Conservation (phyloP, 768 basidiomycete genomes). For the Phanerochaete sordida region DNA sequence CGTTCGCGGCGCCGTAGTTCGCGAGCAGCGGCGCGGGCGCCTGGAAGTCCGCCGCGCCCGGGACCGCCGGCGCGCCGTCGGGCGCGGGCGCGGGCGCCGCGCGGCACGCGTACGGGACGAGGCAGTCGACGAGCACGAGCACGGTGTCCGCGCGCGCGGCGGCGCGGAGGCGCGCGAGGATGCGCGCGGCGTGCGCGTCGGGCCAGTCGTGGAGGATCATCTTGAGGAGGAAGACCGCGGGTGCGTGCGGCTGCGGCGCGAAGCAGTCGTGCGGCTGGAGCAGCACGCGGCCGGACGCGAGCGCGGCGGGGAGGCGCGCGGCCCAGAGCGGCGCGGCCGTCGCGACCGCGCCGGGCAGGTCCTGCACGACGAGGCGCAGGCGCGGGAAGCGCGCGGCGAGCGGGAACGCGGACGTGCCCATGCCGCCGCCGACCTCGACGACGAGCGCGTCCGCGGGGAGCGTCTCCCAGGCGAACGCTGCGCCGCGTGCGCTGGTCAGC, state of each 20-base stretch:
- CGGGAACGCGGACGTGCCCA: slow-evolving; percentile 22
- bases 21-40: not conserved
- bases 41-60: not conserved
- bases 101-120: slow-evolving; percentile 19
- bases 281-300: not conserved
- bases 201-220: slow-evolving; percentile 32
- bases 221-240: slow-evolving; percentile 25
- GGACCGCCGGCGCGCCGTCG: slow-evolving; percentile 1
- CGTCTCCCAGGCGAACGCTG: slow-evolving; percentile 24
- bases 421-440: slow-evolving; percentile 34
- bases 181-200: slow-evolving; percentile 25
- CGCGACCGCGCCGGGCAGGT: slow-evolving; percentile 22
- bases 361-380: slow-evolving; percentile 28
- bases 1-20: not conserved
- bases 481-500: not conserved
- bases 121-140: slow-evolving; percentile 22
- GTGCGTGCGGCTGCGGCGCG: slow-evolving; percentile 23
- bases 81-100: too few species aligned
- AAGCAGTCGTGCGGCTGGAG: slow-evolving; percentile 16
- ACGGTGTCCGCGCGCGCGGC: slow-evolving; percentile 19
- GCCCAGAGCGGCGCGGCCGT: not conserved
- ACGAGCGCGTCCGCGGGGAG: slow-evolving; percentile 21
- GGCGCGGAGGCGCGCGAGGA: slow-evolving; percentile 22
- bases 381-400: slow-evolving; percentile 20
- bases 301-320: not conserved